These are phyloP conservation scores for Cutaneotrichosporon daszewskae DNA, from an alignment of 1,284 basidiomycete species.

Conservation along the genomic window DNA sequence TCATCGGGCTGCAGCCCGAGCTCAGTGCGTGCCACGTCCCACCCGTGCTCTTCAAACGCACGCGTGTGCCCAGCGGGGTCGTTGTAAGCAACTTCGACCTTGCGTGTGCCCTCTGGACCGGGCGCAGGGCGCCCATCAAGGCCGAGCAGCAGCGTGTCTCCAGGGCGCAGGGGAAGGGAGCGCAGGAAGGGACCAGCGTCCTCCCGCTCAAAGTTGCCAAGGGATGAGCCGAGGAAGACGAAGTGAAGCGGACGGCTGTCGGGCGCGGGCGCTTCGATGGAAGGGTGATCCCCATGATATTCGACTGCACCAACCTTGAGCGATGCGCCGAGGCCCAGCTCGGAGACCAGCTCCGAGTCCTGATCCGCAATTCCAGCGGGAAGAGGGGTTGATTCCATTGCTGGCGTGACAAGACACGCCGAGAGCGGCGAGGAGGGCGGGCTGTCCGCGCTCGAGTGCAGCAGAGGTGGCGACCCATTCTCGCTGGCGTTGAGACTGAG, in stretches of 20 bases:
- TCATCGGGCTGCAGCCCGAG: slow-evolving; percentile 32
- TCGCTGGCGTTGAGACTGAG: slow-evolving; percentile 13
- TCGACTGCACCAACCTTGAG: too few relatives aligned
- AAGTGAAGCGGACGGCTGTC: slow-evolving; percentile 60
- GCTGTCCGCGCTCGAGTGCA: not conserved
- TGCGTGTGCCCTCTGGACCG: slow-evolving; percentile 33
- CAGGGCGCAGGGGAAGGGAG: slow-evolving; percentile 64
- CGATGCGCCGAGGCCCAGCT: not conserved
- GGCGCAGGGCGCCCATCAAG: slow-evolving; percentile 60
- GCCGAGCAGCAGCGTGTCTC: slow-evolving; percentile 61
- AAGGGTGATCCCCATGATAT: too few relatives aligned
- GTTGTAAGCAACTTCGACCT: slow-evolving; percentile 64
- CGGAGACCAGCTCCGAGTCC: not conserved
- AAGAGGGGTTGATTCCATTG: slow-evolving; percentile 16
- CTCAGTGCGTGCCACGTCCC: slow-evolving; percentile 53
- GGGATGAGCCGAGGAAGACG: slow-evolving; percentile 87
- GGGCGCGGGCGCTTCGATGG: slow-evolving; percentile 1
- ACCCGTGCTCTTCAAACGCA: slow-evolving; percentile 85
- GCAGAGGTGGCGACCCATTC: slow-evolving; percentile 3
- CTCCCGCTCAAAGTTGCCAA: slow-evolving; percentile 83
- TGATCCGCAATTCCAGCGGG: slow-evolving; percentile 14
- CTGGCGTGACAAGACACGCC: slow-evolving; percentile 20
- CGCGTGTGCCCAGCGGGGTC: slow-evolving; percentile 71
- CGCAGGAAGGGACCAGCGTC: slow-evolving; percentile 71
- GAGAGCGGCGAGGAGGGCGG: slow-evolving; percentile 15